Evolutionary conservation across 495 filamentous ascomycete species (phyloP), one percentile per base, ranked within the genome.

Genomic region (Hypoxylon rickii): DNA sequence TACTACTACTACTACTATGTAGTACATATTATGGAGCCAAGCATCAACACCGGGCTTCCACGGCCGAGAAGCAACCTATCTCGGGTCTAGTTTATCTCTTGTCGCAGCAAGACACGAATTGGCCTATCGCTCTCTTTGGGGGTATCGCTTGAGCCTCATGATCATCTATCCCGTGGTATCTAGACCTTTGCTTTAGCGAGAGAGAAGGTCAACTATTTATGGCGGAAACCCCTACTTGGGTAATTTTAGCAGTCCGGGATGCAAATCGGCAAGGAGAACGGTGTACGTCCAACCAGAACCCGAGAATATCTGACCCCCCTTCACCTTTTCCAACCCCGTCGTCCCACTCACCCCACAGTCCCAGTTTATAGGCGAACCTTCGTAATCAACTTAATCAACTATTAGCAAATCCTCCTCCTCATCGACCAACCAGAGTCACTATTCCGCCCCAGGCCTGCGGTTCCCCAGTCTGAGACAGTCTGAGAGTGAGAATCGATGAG

Each of bases 301-400:
- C 19, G 32, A 18, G n/a, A n/a, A n/a, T n/a, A n/a, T n/a, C n/a
- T n/a, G n/a, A n/a, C 16, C 29, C 20, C 7, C 5, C 17, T 18
- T 15, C 31, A 31, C 34, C 19, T 19, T 44, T 54, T 45, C 17
- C 20, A 54, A 13, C 41, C 36, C 33, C 31, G 7, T n/a, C 16
- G 29, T 51, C 55, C 47, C 55, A 53, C 22, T 34, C 45, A 50
- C 57, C 21, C 51, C 51, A 38, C 47, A 33, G 41, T 31, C 41
- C 41, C 40, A 55, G 16, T 51, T 46, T 41, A 61, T 44, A 61
- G 46, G 31, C 46, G 51, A 48, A 46, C 40, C 19, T 13, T 42
- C 17, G 37, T 19, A n/a, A 29, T 20, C 21, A 22, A 16, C 42
- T n/a, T n/a, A n/a, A n/a, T n/a, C n/a, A n/a, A n/a, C n/a, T 47